Base-by-base conservation (phyloP, 768 basidiomycete genomes). In the Kwoniella bestiolae region DNA sequence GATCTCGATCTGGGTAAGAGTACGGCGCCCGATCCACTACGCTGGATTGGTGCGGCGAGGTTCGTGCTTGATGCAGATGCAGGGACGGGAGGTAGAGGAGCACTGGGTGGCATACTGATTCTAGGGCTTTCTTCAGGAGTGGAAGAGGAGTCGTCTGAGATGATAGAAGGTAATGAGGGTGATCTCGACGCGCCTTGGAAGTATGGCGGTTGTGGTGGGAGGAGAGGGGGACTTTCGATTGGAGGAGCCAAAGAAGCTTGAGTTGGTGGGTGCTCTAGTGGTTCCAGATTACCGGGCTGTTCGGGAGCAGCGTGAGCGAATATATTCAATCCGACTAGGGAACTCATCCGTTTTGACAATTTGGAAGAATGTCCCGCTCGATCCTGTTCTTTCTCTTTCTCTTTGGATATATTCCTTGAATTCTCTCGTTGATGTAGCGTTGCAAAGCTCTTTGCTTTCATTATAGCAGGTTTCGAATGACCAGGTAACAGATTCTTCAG, bases 171-270 rank as follows among this genome's bases (percentile, higher is more conserved):
- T 14, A 57, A 35, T 11, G 71, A 65, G 35, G 60, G 29, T 14
- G 70, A 56, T 35, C 58, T 34, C 3, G 65, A 34, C 26, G 60
- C 28, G 41, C 56, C 41, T 25, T 70, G 67, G 56, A 75, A 77
- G 60, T 72, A 76, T 8, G 76, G 72, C 26, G 76, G 76, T 35
- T 73, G 68, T 14, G 76, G 76, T 1, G 76, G 76, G 25, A 73
- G 52, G 3, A 77, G 67, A 28, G 76, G 76, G 11, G 76, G 76
- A 34, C 71, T 73, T 31, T 73, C 76, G n/a, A 69, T 65, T n/a
- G 53, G 60, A 31, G 63, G 46, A 5, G 44, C 52, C 14, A 66
- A 23, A 21, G 56, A 45, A 44, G 35, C 59, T 50, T 63, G 49
- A 26, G 60, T 49, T 50, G 52, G 56, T 32, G 66, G 41, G 29